Percentiles rank a stretch among this genome's conserved stretches.
These are phyloP conservation scores for Fusarium guadeloupense DNA, from an alignment of 2,329 filamentous ascomycete species.

Conservation along the genomic window DNA sequence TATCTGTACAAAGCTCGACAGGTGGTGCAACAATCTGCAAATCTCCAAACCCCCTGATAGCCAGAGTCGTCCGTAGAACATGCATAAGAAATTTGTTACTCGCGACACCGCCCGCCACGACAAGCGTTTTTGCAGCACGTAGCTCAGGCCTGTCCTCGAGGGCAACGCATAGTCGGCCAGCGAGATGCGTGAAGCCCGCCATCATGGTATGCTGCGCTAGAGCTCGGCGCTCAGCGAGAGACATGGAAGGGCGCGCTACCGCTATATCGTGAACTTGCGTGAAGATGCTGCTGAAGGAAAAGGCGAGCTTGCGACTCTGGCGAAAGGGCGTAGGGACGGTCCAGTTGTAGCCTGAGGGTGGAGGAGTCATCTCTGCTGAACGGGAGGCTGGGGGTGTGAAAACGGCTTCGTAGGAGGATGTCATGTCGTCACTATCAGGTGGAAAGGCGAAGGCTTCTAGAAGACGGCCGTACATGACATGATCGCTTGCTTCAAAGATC, in stretches of 20 bases:
- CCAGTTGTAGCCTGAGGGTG: slow-evolving; percentile 64
- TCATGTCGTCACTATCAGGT: not conserved
- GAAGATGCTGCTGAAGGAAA: slow-evolving; percentile 77
- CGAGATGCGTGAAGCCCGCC: slow-evolving; percentile 87
- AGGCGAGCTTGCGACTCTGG: slow-evolving; percentile 66
- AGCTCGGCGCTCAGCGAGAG: slow-evolving; percentile 67
- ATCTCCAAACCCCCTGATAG: slow-evolving; percentile 70
- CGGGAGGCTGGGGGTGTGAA: slow-evolving; percentile 69
- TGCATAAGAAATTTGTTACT: slow-evolving; percentile 81
- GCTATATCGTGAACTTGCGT: slow-evolving; percentile 60
- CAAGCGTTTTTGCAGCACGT: slow-evolving; percentile 66
- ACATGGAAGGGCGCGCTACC: slow-evolving; percentile 53
- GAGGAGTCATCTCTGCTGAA: slow-evolving; percentile 63
- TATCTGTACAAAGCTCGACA: slow-evolving; percentile 83
- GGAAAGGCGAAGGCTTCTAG: slow-evolving; percentile 85
- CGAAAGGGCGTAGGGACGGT: slow-evolving; percentile 72
- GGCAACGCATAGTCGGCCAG: slow-evolving; percentile 75
- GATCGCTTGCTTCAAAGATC: slow-evolving; percentile 62
- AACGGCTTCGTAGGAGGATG: slow-evolving; percentile 46
- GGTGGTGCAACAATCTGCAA: slow-evolving; percentile 79
- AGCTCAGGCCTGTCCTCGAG: slow-evolving; percentile 54
- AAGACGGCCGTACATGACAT: slow-evolving; percentile 81
- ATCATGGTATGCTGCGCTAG: slow-evolving; percentile 81
- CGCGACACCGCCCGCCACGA: slow-evolving; percentile 91
- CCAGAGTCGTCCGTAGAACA: slow-evolving; percentile 66